These are phyloP conservation scores for Exophiala mesophila DNA, from an alignment of 2,329 filamentous ascomycete genomes.

Conservation along the genomic window DNA sequence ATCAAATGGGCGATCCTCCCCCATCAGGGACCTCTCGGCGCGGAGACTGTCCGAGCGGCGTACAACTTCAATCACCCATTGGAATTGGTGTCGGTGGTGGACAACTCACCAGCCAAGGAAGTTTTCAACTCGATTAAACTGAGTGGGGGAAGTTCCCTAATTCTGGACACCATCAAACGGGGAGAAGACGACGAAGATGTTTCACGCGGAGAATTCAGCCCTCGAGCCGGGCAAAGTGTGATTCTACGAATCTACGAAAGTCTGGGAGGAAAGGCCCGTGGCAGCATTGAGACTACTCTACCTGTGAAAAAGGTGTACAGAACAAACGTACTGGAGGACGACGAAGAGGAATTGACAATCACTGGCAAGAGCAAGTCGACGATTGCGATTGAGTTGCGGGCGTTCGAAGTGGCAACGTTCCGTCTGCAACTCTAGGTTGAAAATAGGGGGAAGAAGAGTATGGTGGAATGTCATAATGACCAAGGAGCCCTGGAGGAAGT, in stretches of 20 bases:
- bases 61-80: constrained; percentile 88
- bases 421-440: constrained; percentile 53
- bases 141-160: constrained; percentile 60
- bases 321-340: constrained; percentile 85
- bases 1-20: constrained; percentile 91
- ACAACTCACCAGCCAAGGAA: constrained; percentile 18
- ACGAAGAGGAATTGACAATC: constrained; percentile 62
- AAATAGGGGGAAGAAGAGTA: constrained; percentile 32
- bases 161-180: constrained; percentile 87
- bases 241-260: constrained; percentile 84
- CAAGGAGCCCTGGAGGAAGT: no score
- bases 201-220: constrained; percentile 52
- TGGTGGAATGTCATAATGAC: neutral
- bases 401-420: constrained; percentile 83
- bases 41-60: constrained; percentile 72
- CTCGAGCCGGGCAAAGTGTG: constrained; percentile 69
- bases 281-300: constrained; percentile 63
- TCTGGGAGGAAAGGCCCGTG: constrained; percentile 73
- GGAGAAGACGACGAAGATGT: constrained; percentile 80
- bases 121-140: constrained; percentile 59
- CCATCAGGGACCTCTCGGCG: constrained; percentile 66
- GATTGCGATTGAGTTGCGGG: constrained; percentile 62
- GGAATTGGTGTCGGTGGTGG: constrained; percentile 29
- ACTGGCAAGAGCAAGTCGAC: constrained; percentile 33
- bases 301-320: constrained; percentile 73